phyloP scores from a whole-genome alignment of 768 basidiomycete species.

The Podaxis carcinomalis region DNA sequence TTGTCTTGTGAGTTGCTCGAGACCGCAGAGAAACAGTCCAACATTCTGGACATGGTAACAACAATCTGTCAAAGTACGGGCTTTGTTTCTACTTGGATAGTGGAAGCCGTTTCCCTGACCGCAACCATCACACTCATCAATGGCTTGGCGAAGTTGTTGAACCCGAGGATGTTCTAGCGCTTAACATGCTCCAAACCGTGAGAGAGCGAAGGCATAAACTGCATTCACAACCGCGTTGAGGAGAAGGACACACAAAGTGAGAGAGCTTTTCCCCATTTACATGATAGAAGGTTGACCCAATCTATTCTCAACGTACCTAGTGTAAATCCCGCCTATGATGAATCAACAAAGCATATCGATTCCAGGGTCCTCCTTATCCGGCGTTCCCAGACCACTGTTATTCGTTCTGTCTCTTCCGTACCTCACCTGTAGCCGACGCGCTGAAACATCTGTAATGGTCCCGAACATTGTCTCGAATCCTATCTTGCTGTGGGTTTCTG shows the following conservation, averaged over 20 bases:
- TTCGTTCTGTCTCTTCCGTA: no score
- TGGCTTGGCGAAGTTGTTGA: background rate
- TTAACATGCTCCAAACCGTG: background rate
- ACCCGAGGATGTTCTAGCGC: background rate
- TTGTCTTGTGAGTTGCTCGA: background rate
- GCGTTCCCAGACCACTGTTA: no score
- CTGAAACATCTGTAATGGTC: no score
- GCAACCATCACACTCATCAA: background rate
- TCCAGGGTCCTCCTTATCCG: no score
- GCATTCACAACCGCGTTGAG: background rate
- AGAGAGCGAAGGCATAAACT: background rate
- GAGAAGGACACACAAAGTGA: background rate
- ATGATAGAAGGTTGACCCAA: background rate
- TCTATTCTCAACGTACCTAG: background rate
- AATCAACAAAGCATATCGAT: no score
- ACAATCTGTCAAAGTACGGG: constrained; percentile 2
- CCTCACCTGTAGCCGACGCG: no score
- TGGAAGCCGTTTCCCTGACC: background rate
- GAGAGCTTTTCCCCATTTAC: background rate
- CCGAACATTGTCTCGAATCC: no score
- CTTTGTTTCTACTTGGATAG: background rate
- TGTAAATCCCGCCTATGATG: background rate
- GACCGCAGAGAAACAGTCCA: background rate
- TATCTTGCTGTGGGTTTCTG: no score
- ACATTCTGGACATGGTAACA: constrained; percentile 1